phyloP scores from a whole-genome alignment of 106 monocot species.

The Phalaenopsis aphrodite region DNA sequence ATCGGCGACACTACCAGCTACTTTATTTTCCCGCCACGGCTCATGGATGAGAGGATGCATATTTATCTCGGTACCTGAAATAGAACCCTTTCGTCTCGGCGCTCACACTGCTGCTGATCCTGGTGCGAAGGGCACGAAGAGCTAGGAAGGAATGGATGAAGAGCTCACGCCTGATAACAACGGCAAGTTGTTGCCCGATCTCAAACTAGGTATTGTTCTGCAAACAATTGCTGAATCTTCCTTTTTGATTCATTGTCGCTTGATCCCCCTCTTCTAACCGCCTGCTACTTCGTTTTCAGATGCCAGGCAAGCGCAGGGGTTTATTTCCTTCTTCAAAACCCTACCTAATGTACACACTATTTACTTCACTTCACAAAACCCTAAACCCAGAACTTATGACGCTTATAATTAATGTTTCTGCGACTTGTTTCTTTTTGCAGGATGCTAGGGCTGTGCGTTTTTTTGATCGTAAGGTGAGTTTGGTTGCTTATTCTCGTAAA shows the following conservation, averaged over 20 bases:
- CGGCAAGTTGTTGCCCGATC: constrained; percentile 46
- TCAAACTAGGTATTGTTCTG: constrained; percentile 63
- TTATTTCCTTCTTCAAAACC: constrained; percentile 90
- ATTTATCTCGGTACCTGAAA: too few relatives aligned
- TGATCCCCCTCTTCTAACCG: background rate
- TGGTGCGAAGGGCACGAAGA: background rate
- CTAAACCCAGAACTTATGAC: constrained; percentile 4
- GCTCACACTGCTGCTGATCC: background rate
- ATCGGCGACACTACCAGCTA: too few relatives aligned
- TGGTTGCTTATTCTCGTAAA: background rate
- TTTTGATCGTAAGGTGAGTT: constrained; percentile 89
- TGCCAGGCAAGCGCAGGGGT: constrained; percentile 86
- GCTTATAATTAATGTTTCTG: background rate
- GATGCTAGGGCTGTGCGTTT: constrained; percentile 79
- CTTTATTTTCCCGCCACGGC: too few relatives aligned
- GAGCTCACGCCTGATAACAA: constrained; percentile 2
- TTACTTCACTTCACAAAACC: background rate
- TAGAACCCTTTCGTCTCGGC: background rate
- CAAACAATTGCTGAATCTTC: background rate
- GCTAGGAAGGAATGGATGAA: constrained; percentile 3
- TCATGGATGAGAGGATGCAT: too few relatives aligned
- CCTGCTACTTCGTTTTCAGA: constrained; percentile 30
- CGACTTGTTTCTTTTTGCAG: constrained; percentile 26
- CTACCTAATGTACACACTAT: constrained; percentile 38
- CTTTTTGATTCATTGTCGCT: background rate